phyloP scores from a whole-genome alignment of 148 eudicot genomes.

The Rhododendron griersonianum region DNA sequence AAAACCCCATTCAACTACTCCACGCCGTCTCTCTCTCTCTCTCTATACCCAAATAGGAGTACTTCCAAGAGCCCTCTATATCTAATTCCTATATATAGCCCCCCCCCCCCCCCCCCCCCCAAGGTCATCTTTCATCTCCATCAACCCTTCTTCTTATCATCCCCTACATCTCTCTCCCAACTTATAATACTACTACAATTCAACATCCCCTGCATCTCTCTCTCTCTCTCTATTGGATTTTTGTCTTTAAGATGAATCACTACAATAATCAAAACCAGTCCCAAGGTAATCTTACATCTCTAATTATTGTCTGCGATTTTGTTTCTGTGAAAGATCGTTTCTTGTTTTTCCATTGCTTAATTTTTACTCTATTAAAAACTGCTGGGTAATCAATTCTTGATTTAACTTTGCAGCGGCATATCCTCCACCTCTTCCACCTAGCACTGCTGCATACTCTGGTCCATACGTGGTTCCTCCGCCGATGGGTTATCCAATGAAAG shows the following conservation, averaged over 20 bases:
- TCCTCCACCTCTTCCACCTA: conserved; percentile 1
- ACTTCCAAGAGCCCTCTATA: neutral
- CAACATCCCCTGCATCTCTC: neutral
- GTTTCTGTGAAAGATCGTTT: neutral
- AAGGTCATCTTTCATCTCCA: neutral
- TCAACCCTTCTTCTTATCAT: neutral
- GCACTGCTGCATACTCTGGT: conserved; percentile 5
- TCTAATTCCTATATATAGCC: neutral
- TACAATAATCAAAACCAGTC: conserved; percentile 7
- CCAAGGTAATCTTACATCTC: neutral
- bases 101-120: no score
- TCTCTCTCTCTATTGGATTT: no score
- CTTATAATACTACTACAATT: neutral
- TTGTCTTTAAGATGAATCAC: neutral
- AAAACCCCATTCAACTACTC: neutral
- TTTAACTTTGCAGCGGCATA: conserved; percentile 8
- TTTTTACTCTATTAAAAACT: neutral
- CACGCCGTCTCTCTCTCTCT: neutral
- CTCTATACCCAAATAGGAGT: neutral
- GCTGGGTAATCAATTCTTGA: neutral
- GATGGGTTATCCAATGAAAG: conserved; percentile 17
- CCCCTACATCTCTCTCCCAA: neutral
- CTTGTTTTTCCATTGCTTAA: neutral
- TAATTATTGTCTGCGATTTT: no score
- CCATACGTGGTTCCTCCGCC: conserved; percentile 17